Evolutionary conservation across 2,329 filamentous ascomycete species (phyloP), one percentile per base, ranked within the genome.

Genomic region (Emmonsia crescens): DNA sequence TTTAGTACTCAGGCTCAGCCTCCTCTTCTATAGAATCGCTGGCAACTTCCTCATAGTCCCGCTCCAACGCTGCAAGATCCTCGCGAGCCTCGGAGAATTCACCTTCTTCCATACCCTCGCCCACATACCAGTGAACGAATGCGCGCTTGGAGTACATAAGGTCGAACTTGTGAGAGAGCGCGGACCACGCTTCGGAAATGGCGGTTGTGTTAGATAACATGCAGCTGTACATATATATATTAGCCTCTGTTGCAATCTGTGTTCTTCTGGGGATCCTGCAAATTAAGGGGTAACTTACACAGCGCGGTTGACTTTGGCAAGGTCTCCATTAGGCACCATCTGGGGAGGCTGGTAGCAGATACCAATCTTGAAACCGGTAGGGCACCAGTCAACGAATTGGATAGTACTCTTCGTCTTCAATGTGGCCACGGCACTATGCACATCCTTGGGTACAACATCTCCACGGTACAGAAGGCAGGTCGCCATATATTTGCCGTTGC

Each of bases 71-170:
- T 77, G 94, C 94, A 77, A 99, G 82, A 81, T 99, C 94, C 82
- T 99, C 94, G 78, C 94, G 92, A 67, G 94, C 94, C 84, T 99
- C 94, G 62, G 91, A 96, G 86, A 99, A 99, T 81, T 99, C 94
- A 79, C 94, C 94, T 80, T 99, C 94, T 85, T 99, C 94, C 94
- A 99, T 99, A 86, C 94, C 94, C 84, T 97, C 94, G 82, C 94
- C 94, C 75, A 99, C 94, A 74, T 97, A 99, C 94, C 94, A 99
- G 82, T 99, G 94, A 68, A 99, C 94, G 81, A 99, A 99, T 66
- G 94, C 94, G 83, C 94, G 94, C 89, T 99, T 99, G 78, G 91
- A 95, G 87, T 97, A 96, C 94, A 99, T 99, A 77, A 99, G 90
- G 75, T 99, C 94, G 83, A 99, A 99, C 83, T 99, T 99, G 85